Percentiles rank a stretch among this genome's conserved stretches.
phyloP scores from a whole-genome alignment of 495 filamentous ascomycete species.

The Stereocaulon alpinum region DNA sequence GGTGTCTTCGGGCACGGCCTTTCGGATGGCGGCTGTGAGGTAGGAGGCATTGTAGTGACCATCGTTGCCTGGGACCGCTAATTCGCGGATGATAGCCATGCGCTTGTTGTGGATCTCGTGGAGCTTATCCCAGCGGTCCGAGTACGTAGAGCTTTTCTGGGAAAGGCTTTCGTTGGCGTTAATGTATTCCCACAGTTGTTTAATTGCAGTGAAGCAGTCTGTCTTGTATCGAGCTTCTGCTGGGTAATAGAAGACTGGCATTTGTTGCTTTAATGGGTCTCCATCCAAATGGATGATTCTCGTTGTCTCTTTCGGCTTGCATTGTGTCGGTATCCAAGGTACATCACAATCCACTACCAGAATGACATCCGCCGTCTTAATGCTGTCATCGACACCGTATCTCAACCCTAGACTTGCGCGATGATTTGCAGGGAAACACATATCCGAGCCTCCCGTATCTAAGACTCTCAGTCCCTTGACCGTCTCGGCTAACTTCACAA shows the following conservation, averaged over 20 bases:
- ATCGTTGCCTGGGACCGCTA: slow-evolving; percentile 45
- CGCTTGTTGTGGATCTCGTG: slow-evolving; percentile 48
- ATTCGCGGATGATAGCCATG: slow-evolving; percentile 45
- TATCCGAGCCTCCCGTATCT: slow-evolving; percentile 84
- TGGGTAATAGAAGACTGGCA: slow-evolving; percentile 71
- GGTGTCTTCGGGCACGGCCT: slow-evolving; percentile 59
- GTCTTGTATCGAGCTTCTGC: slow-evolving; percentile 67
- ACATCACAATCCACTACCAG: slow-evolving; percentile 79
- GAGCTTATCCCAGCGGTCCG: slow-evolving; percentile 44
- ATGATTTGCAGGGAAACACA: slow-evolving; percentile 89
- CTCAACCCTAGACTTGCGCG: slow-evolving; percentile 60
- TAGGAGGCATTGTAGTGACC: slow-evolving; percentile 64
- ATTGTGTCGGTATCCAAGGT: slow-evolving; percentile 59
- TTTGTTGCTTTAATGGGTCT: slow-evolving; percentile 79
- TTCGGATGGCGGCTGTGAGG: slow-evolving; percentile 53
- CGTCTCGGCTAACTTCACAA: slow-evolving; percentile 68
- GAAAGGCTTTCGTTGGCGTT: slow-evolving; percentile 38
- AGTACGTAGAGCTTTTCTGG: slow-evolving; percentile 33
- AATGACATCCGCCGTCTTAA: slow-evolving; percentile 73
- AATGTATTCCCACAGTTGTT: slow-evolving; percentile 57
- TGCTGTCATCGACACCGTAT: slow-evolving; percentile 64
- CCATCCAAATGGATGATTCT: slow-evolving; percentile 76
- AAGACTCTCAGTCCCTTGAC: slow-evolving; percentile 74
- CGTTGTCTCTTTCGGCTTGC: slow-evolving; percentile 42
- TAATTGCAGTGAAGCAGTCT: slow-evolving; percentile 59